Evolutionary conservation across 1,284 basidiomycete species (phyloP).

Genomic region (Cryptococcus neoformans): DNA sequence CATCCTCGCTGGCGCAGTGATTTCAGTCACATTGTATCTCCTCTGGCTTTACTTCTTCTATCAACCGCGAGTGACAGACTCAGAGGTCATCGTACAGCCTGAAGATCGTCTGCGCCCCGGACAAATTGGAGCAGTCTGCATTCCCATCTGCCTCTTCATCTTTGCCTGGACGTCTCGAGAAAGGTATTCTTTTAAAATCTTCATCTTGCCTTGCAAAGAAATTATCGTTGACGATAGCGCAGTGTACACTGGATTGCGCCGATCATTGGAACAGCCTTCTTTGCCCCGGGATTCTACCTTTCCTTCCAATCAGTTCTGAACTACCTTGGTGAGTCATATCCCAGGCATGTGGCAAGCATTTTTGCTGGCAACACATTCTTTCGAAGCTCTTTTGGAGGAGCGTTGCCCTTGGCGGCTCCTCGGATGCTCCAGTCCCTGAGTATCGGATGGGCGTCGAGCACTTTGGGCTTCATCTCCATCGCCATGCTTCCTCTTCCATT

Average conservation of each 20-base stretch:
- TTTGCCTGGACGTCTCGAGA: background rate
- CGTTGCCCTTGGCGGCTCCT: background rate
- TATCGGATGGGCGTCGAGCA: background rate
- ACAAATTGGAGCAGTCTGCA: background rate
- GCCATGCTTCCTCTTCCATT: background rate
- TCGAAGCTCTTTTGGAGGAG: background rate
- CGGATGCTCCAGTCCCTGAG: background rate
- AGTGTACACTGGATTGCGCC: background rate
- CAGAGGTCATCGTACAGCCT: background rate
- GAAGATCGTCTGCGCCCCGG: background rate
- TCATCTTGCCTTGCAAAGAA: too few species aligned
- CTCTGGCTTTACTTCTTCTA: background rate
- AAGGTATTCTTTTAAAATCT: background rate
- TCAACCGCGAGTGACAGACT: background rate
- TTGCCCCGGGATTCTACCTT: background rate
- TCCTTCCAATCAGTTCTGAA: background rate
- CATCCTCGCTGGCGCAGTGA: background rate
- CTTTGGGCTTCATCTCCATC: background rate
- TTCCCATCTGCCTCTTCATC: background rate
- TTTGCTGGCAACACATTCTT: background rate
- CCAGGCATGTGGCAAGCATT: background rate
- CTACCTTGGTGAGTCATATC: background rate
- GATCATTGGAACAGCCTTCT: background rate
- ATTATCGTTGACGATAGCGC: background rate
- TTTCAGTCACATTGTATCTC: background rate